A percentile compares a stretch with the other conserved stretches of the same genome.
Conservation (phyloP, 2,329 filamentous ascomycete genomes). For the Parastagonospora nodorum region DNA sequence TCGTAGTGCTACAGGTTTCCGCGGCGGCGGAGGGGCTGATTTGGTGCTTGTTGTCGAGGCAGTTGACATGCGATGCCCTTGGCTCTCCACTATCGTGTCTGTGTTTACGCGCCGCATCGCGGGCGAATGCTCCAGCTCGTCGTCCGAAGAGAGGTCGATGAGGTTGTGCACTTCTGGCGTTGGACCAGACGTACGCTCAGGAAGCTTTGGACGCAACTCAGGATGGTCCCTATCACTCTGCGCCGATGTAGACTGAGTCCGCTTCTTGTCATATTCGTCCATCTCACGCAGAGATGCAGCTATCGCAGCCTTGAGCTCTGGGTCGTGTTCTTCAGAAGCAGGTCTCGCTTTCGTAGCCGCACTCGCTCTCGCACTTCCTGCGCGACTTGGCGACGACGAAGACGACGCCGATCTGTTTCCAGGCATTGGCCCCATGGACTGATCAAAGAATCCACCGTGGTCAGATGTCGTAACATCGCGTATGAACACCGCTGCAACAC, state of each 20-base stretch:
- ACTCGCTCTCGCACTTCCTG: constrained; percentile 10
- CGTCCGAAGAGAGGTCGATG: constrained; percentile 56
- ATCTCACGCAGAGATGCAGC: constrained; percentile 53
- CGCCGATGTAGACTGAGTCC: constrained; percentile 39
- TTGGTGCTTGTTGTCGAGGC: constrained; percentile 28
- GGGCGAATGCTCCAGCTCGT: constrained; percentile 30
- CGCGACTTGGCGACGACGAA: constrained; percentile 21
- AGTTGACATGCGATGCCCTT: constrained; percentile 17
- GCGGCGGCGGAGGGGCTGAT: constrained; percentile 38
- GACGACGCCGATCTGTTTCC: constrained; percentile 36
- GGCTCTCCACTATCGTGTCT: constrained; percentile 26
- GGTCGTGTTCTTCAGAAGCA: constrained; percentile 51
- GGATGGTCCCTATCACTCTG: constrained; percentile 44
- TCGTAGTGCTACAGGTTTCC: constrained; percentile 45
- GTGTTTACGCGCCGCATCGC: constrained; percentile 30
- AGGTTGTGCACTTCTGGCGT: constrained; percentile 45
- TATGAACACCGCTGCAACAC: constrained; percentile 88
- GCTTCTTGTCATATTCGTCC: constrained; percentile 47
- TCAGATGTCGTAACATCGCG: constrained; percentile 88
- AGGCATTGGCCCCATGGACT: constrained; percentile 52
- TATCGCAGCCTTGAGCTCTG: constrained; percentile 54
- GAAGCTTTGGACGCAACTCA: constrained; percentile 41
- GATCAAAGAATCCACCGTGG: constrained; percentile 77
- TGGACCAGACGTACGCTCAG: constrained; percentile 35
- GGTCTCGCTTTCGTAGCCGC: constrained; percentile 17